Conservation (phyloP, 257 asterid species). For the Rhazya stricta region DNA sequence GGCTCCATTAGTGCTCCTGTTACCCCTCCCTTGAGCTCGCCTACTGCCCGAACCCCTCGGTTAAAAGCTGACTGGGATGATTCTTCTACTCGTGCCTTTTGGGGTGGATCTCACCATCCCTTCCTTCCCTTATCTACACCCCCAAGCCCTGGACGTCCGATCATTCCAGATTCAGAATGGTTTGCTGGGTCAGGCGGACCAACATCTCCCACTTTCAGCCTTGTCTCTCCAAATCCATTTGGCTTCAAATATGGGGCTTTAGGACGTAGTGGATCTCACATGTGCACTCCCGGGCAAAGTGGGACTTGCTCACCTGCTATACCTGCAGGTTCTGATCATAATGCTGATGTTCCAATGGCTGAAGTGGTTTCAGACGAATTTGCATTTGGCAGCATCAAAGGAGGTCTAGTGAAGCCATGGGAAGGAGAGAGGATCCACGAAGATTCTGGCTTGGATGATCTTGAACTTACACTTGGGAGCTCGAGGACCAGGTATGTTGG, state of each 20-base stretch:
- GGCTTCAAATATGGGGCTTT: conserved; percentile 42
- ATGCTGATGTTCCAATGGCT: conserved; percentile 59
- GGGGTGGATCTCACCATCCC: conserved; percentile 44
- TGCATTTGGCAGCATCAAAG: conserved; percentile 39
- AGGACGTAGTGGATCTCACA: conserved; percentile 40
- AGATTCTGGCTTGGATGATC: conserved; percentile 44
- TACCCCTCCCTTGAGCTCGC: conserved; percentile 71
- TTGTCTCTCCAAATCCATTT: conserved; percentile 62
- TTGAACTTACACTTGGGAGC: conserved; percentile 54
- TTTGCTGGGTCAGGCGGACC: conserved; percentile 35
- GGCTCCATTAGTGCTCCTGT: conserved; percentile 78
- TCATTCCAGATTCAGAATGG: conserved; percentile 31
- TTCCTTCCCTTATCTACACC: conserved; percentile 47
- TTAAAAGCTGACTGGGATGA: conserved; percentile 28
- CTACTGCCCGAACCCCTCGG: conserved; percentile 50
- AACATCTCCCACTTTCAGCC: conserved; percentile 73
- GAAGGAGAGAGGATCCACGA: conserved; percentile 60
- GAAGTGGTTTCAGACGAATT: conserved; percentile 40
- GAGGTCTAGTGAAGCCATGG: conserved; percentile 51
- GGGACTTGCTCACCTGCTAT: conserved; percentile 78
- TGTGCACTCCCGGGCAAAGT: conserved; percentile 56
- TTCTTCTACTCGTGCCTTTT: conserved; percentile 31
- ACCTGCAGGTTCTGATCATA: conserved; percentile 35
- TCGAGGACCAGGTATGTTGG: conserved; percentile 38
- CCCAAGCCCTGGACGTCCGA: conserved; percentile 43